Base-by-base conservation (phyloP, 2,329 filamentous ascomycete genomes). In the Ophiostoma sp. region DNA sequence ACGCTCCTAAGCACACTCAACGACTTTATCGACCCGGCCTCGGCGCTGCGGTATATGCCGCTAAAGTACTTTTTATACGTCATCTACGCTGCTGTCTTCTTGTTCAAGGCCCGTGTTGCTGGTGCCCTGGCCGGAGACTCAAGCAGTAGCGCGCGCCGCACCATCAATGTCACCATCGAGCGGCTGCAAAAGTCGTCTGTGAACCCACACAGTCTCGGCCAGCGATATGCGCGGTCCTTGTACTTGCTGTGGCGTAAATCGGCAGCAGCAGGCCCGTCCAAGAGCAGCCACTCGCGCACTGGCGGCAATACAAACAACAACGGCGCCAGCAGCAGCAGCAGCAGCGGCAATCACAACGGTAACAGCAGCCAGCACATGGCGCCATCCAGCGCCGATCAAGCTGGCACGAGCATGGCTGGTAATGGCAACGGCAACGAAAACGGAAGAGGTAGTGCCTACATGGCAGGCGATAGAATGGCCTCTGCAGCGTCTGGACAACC, bases 21-120 rank as follows among this genome's bases (percentile, higher is more conserved):
- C 74, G 84, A 84, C 70, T 84, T 83, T 72, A 83, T 89, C 39
- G 84, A 89, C 70, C 86, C 87, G 0, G 82, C 84, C 68, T 83
- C 82, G 20, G 84, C 85, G 64, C 80, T 89, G 20, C 84, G 86
- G 72, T 89, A 86, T 72, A 88, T 90, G 86, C 87, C 87, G 1
- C 79, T 89, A 10, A 81, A 86, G 39, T 89, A 86, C 74, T 89
- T 88, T 72, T 79, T 90, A 39, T 89, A 83, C 72, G 83, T 81
- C 1, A 89, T 89, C 33, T 89, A 89, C 75, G 86, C 85, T 0
- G 87, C 87, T 1, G 86, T 89, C 1, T 89, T 89, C 72, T 76
- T 89, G 5, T 89, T 89, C 79, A 89, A 90, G 79, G 85, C 85
- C 7, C 82, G 85, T 52, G 84, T 85, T 1, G 87, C 87, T 17